Evolutionary conservation across 1,284 basidiomycete species (phyloP).

Genomic region (Lentinula novae-zelandiae): DNA sequence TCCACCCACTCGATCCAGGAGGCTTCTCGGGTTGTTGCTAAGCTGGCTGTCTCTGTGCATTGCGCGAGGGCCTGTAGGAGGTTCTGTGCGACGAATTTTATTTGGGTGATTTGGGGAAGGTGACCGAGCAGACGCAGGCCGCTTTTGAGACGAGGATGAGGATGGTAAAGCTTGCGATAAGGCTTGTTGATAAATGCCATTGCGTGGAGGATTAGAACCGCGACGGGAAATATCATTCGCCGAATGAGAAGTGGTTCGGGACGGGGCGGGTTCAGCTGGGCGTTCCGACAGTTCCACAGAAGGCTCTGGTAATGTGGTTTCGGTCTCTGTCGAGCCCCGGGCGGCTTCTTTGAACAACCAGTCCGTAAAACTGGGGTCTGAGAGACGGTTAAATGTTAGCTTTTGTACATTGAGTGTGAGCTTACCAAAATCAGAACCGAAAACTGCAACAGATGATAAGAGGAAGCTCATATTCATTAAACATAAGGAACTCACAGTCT

Average conservation of each 20-base stretch:
- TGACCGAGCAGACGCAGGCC: slow-evolving; percentile 66
- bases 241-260: slow-evolving; percentile 14
- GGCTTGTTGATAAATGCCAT: slow-evolving; percentile 66
- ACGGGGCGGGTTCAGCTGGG: slow-evolving; percentile 31
- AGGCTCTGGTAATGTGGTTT: slow-evolving; percentile 28
- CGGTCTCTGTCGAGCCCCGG: slow-evolving; percentile 54
- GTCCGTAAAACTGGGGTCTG: slow-evolving; percentile 75
- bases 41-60: slow-evolving; percentile 58
- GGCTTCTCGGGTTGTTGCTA: slow-evolving; percentile 46
- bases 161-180: slow-evolving; percentile 60
- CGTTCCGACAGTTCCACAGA: slow-evolving; percentile 14
- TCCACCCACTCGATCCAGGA: slow-evolving; percentile 71
- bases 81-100: slow-evolving; percentile 66
- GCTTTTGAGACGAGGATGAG: slow-evolving; percentile 58
- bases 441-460: slow-evolving; percentile 43
- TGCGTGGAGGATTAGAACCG: slow-evolving; percentile 39
- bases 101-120: slow-evolving; percentile 67
- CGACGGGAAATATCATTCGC: slow-evolving; percentile 33
- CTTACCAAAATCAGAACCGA: slow-evolving; percentile 75
- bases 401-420: slow-evolving; percentile 11
- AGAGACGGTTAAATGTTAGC: slow-evolving; percentile 18
- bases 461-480: slow-evolving; percentile 18
- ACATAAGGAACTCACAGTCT: slow-evolving; percentile 56
- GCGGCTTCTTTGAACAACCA: slow-evolving; percentile 81
- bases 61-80: slow-evolving; percentile 76